phyloP scores from a whole-genome alignment of 345 rosid genomes.

The Punica granatum region DNA sequence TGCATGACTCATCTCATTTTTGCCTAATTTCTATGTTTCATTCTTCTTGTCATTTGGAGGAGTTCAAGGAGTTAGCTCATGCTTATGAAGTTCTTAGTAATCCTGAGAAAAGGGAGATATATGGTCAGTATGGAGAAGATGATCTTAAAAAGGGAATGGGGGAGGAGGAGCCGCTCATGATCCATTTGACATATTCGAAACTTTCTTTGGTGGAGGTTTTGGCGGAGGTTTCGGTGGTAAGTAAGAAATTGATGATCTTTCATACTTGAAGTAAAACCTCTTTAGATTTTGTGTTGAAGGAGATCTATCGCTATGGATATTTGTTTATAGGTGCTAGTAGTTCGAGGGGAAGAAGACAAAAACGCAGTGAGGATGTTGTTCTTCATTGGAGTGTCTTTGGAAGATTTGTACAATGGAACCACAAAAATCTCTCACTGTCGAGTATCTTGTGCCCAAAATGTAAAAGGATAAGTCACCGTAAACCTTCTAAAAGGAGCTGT shows the following conservation, averaged over 20 bases:
- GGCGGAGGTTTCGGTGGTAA: constrained; percentile 31
- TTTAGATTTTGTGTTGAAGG: neutral
- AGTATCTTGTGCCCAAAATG: constrained; percentile 45
- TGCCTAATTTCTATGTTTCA: neutral
- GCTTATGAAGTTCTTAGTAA: constrained; percentile 70
- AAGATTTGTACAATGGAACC: constrained; percentile 55
- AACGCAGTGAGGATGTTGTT: constrained; percentile 48
- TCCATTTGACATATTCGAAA: constrained; percentile 57
- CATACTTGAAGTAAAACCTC: neutral
- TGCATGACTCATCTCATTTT: neutral
- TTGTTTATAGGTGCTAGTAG: constrained; percentile 36
- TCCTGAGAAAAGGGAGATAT: constrained; percentile 56
- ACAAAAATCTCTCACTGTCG: constrained; percentile 53
- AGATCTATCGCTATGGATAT: neutral
- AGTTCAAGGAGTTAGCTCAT: constrained; percentile 65
- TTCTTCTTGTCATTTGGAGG: neutral
- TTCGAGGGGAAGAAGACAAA: constrained; percentile 51
- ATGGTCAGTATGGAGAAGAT: constrained; percentile 63
- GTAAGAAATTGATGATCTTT: constrained; percentile 29
- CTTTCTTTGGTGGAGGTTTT: constrained; percentile 33
- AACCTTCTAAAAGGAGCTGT: neutral
- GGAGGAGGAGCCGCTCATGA: constrained; percentile 42
- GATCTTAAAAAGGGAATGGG: constrained; percentile 73
- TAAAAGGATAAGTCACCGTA: constrained; percentile 33
- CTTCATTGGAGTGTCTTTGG: constrained; percentile 51